Percentiles rank a stretch among this genome's conserved stretches.
Conservation (phyloP, 208 protist genomes). For the Kentomonas sorsogonicus region DNA sequence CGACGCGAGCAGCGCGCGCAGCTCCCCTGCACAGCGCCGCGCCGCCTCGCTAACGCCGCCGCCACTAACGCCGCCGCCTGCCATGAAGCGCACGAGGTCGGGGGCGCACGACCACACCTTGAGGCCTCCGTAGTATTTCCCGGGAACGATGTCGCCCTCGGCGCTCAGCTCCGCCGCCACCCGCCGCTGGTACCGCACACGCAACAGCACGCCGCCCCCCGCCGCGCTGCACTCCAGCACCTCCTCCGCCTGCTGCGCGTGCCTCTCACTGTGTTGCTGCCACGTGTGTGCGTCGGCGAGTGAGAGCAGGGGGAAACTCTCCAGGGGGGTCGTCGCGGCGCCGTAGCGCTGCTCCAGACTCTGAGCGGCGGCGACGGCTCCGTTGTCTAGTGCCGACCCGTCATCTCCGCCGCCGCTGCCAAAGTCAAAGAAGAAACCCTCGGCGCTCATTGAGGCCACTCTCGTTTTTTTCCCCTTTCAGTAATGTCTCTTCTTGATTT, state of each 20-base stretch:
- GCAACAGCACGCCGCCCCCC: too few relatives aligned
- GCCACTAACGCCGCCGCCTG: background rate
- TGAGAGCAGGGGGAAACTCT: too few relatives aligned
- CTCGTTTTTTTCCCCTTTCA: constrained; percentile 4
- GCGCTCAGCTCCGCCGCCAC: constrained; percentile 1
- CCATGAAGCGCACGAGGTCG: constrained; percentile 49
- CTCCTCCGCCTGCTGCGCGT: too few relatives aligned
- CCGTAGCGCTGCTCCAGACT: too few relatives aligned
- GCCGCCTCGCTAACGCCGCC: too few relatives aligned
- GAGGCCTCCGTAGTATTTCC: constrained; percentile 82
- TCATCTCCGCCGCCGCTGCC: constrained; percentile 5
- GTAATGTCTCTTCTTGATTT: background rate
- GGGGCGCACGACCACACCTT: constrained; percentile 88
- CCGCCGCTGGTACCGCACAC: too few relatives aligned
- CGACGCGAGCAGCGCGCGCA: background rate
- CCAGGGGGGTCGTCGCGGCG: too few relatives aligned
- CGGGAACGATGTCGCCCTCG: constrained; percentile 77
- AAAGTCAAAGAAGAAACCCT: constrained; percentile 45
- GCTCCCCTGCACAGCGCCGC: too few relatives aligned
- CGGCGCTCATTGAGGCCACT: constrained; percentile 5
- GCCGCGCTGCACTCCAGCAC: too few relatives aligned
- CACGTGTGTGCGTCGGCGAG: too few relatives aligned
- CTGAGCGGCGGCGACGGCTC: too few relatives aligned
- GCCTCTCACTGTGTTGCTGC: too few relatives aligned
- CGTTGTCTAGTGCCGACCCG: background rate